Evolutionary conservation across 306 rosid genomes (phyloP).

Genomic region (Casuarina equisetifolia): DNA sequence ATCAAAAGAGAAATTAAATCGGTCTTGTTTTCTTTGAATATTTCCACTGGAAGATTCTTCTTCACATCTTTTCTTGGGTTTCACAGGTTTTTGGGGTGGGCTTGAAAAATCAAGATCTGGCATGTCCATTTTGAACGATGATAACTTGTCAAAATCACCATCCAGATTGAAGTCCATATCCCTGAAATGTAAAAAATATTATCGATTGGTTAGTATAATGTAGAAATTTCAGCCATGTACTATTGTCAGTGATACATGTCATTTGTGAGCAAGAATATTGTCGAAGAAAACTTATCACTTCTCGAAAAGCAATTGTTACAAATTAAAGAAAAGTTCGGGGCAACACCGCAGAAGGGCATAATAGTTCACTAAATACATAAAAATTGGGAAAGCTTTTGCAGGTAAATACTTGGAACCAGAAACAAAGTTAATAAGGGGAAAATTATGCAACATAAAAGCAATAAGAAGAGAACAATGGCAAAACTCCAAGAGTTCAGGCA

Average conservation of each 20-base stretch:
- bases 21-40: slow-evolving; percentile 43
- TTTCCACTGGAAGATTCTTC: slow-evolving; percentile 58
- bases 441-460: background rate
- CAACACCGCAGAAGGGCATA: background rate
- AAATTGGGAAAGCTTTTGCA: no score
- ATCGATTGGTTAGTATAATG: slow-evolving; percentile 12
- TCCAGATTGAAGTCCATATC: slow-evolving; percentile 85
- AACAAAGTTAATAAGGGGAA: no score
- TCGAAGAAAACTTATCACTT: background rate
- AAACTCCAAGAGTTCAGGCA: background rate
- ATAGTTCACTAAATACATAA: background rate
- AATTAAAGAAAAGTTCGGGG: slow-evolving; percentile 1
- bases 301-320: background rate
- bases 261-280: background rate
- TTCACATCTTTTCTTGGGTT: slow-evolving; percentile 45
- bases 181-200: slow-evolving; percentile 39
- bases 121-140: slow-evolving; percentile 86
- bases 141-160: slow-evolving; percentile 68
- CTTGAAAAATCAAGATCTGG: slow-evolving; percentile 77
- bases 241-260: slow-evolving; percentile 16
- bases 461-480: background rate
- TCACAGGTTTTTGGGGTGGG: slow-evolving; percentile 50
- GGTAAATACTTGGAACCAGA: no score
- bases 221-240: slow-evolving; percentile 31
- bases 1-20: slow-evolving; percentile 70